These are phyloP conservation scores for Ustilago sp. DNA, from an alignment of 1,284 basidiomycete species.

Conservation along the genomic window DNA sequence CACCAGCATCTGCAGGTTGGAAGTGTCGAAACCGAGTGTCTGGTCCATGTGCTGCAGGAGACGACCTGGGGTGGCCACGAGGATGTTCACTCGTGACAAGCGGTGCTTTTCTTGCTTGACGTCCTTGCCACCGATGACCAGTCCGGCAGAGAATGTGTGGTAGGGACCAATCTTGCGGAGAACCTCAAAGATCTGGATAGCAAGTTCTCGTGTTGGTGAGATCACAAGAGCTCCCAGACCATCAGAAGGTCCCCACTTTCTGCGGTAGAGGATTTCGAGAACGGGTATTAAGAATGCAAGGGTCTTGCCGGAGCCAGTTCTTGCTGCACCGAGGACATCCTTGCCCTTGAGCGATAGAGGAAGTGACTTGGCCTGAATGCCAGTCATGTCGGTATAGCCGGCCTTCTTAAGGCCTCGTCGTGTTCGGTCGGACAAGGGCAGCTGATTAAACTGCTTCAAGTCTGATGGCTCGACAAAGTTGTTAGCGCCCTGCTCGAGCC, in stretches of 20 bases:
- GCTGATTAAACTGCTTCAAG: conserved; percentile 51
- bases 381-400: conserved; percentile 65
- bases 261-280: conserved; percentile 79
- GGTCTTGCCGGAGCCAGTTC: conserved; percentile 86
- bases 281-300: conserved; percentile 83
- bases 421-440: conserved; percentile 63
- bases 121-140: conserved; percentile 97
- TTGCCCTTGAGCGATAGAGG: conserved; percentile 60
- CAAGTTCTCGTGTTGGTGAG: conserved; percentile 93
- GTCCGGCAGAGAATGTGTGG: conserved; percentile 91
- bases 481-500: conserved; percentile 45
- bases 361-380: conserved; percentile 63
- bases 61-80: conserved; percentile 95
- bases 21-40: conserved; percentile 91
- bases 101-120: conserved; percentile 86
- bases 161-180: conserved; percentile 88
- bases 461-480: conserved; percentile 36
- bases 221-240: conserved; percentile 92
- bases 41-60: conserved; percentile 98
- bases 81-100: conserved; percentile 92
- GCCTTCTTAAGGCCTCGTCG: conserved; percentile 62
- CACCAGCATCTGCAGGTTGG: conserved; percentile 91
- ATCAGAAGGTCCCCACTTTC: conserved; percentile 83
- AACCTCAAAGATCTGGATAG: conserved; percentile 97
- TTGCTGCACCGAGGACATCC: conserved; percentile 78